A percentile compares a stretch with the other conserved stretches of the same genome.
Evolutionary conservation across 768 basidiomycete genomes (phyloP).

Genomic region (Cyathus striatus): DNA sequence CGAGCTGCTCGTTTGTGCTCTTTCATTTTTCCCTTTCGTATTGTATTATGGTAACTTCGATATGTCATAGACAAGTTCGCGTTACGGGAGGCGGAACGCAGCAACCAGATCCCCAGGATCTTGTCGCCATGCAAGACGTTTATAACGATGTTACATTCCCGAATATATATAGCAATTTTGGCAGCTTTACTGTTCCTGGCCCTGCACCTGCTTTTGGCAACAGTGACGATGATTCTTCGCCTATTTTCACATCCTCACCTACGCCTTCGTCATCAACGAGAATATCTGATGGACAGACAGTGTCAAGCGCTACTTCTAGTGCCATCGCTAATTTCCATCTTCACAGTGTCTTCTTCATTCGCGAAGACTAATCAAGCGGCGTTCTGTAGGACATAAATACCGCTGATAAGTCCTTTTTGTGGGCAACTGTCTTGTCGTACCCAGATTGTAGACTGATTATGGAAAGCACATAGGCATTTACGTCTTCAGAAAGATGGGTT

Average conservation of each 20-base stretch:
- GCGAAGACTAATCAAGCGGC: conserved; percentile 15
- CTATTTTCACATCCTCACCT: conserved; percentile 4
- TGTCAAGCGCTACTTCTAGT: conserved; percentile 1
- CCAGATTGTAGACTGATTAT: too few relatives aligned
- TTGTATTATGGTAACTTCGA: neutral
- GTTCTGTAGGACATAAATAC: neutral
- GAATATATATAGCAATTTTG: conserved; percentile 27
- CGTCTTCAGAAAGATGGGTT: too few relatives aligned
- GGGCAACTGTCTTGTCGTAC: too few relatives aligned
- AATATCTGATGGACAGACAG: conserved; percentile 3
- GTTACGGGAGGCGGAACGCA: conserved; percentile 31
- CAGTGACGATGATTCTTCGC: conserved; percentile 11
- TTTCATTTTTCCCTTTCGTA: neutral
- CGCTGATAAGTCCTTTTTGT: too few relatives aligned
- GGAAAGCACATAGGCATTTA: too few relatives aligned
- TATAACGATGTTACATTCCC: conserved; percentile 28
- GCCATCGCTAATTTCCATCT: conserved; percentile 11
- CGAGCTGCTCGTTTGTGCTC: neutral
- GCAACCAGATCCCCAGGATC: conserved; percentile 24
- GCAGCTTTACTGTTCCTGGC: conserved; percentile 29
- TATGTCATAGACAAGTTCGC: conserved; percentile 23
- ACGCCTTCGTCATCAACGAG: conserved; percentile 5
- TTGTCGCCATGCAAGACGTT: conserved; percentile 28
- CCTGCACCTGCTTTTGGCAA: conserved; percentile 24
- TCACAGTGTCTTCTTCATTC: conserved; percentile 18